Conservation (phyloP, 345 rosid species). For the Lepidium sativum region DNA sequence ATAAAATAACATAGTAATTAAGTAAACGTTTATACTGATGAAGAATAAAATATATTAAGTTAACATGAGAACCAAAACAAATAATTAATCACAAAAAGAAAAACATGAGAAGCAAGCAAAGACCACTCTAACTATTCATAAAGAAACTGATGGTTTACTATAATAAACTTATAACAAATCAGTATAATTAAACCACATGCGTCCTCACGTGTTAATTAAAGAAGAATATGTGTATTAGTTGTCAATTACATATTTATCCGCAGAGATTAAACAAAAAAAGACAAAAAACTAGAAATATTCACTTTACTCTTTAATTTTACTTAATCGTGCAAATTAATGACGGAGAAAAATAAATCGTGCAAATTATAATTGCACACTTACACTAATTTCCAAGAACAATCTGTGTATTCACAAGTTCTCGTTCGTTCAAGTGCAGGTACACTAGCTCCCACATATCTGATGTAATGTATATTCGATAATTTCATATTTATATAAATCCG, state of each 20-base stretch:
- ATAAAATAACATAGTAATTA: not conserved
- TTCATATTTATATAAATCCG: no score
- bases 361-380: no score
- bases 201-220: not conserved
- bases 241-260: no score
- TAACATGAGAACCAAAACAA: no score
- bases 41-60: no score
- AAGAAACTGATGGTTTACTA: not conserved
- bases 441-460: no score
- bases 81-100: no score
- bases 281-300: not conserved
- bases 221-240: no score
- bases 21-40: not conserved
- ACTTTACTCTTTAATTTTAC: not conserved
- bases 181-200: conserved; percentile 1
- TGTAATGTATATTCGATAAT: no score
- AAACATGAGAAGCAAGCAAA: conserved; percentile 6
- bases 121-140: not conserved
- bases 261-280: no score
- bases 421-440: not conserved
- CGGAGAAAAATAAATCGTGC: no score
- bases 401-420: not conserved
- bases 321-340: not conserved
- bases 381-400: not conserved
- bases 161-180: no score